phyloP scores from a whole-genome alignment of 2,329 filamentous ascomycete genomes.

The Hypoxylon sp. region DNA sequence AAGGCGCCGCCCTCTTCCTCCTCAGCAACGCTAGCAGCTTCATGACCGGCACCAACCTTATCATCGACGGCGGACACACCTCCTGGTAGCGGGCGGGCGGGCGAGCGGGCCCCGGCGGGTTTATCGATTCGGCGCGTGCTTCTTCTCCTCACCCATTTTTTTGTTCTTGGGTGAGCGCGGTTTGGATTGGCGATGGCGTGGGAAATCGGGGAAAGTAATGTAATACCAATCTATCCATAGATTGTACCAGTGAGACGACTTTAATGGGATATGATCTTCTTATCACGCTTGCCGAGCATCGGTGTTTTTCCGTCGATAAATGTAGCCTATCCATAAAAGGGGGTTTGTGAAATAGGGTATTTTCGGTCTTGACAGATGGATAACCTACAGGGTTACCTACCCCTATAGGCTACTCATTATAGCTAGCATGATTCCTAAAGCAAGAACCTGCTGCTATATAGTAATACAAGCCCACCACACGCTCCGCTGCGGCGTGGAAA shows the following conservation, averaged over 20 bases:
- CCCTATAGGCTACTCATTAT: too few species aligned
- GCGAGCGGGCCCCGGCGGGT: too few species aligned
- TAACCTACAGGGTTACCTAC: too few species aligned
- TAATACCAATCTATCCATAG: not conserved
- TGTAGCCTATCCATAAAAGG: not conserved
- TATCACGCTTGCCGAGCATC: not conserved
- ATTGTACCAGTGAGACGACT: too few species aligned
- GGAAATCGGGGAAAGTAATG: not conserved
- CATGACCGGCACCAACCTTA: constrained; percentile 51
- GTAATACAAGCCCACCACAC: too few species aligned
- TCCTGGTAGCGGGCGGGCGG: constrained; percentile 35
- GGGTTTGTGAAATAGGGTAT: not conserved
- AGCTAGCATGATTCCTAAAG: too few species aligned
- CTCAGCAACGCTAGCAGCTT: constrained; percentile 69
- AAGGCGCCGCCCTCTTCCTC: constrained; percentile 67
- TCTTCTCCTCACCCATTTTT: too few species aligned
- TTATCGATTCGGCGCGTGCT: too few species aligned
- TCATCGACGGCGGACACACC: constrained; percentile 37
- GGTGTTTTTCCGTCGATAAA: not conserved
- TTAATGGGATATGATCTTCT: not conserved
- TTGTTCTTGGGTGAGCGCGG: too few species aligned
- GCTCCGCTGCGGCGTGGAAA: too few species aligned
- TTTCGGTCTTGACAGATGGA: too few species aligned
- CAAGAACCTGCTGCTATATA: too few species aligned
- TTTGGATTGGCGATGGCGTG: not conserved